phyloP scores from a whole-genome alignment of 257 asterid genomes.

The Solanum chmielewskii region DNA sequence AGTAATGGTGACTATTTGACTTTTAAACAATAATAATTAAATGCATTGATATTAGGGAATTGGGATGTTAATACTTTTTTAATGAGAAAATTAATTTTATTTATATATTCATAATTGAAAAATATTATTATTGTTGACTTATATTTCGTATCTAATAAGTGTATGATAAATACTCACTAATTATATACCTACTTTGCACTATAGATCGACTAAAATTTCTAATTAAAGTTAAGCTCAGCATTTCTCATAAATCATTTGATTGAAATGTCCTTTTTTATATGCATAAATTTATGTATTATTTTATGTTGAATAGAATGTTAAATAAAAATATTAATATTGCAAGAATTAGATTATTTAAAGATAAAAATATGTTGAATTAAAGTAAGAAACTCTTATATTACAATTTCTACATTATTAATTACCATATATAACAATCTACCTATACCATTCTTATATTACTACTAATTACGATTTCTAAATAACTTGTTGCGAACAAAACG shows the following conservation, averaged over 20 bases:
- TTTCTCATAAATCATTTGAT: not conserved
- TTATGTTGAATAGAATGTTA: not conserved
- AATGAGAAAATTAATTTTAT: not conserved
- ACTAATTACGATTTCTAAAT: not conserved
- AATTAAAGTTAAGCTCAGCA: not conserved
- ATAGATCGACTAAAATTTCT: not conserved
- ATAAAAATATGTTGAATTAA: not conserved
- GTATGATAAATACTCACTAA: not conserved
- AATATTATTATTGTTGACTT: not conserved
- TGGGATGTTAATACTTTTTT: not conserved
- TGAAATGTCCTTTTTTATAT: not conserved
- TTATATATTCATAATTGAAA: too few species aligned
- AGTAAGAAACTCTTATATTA: not conserved
- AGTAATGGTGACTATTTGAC: not conserved
- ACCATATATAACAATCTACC: not conserved
- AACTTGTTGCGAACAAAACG: fast-evolving
- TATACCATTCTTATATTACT: not conserved
- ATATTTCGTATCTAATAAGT: not conserved
- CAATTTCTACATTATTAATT: not conserved
- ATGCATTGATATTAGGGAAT: not conserved
- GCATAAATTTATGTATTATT: not conserved
- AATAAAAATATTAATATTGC: not conserved
- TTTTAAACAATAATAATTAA: not conserved
- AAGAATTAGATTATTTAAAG: not conserved
- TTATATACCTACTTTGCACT: not conserved